Base-by-base conservation (phyloP, 2,329 filamentous ascomycete genomes). In the Akanthomyces lecanii region DNA sequence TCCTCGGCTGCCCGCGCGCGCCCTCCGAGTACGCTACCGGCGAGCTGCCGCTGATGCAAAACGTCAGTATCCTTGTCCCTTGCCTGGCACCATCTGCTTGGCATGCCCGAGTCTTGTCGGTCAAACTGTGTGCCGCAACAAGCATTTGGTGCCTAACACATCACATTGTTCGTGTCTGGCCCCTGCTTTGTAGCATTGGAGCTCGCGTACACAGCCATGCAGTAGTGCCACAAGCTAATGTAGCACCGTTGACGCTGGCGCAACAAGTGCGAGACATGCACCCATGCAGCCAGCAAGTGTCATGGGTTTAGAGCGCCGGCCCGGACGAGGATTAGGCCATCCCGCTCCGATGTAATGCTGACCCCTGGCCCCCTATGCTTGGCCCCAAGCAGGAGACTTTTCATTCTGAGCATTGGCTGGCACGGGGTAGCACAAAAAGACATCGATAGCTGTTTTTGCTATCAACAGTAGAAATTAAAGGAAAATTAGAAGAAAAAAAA, bases 151-250 rank as follows among this genome's bases (percentile, higher is more conserved):
- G 21, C 36, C 10, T n/a, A 25, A 18, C 30, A 36, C 28, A 33
- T 11, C 16, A 16, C 36, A 42, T 51, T 30, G 11, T 51, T n/a
- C 16, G 30, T 51, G 45, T 42, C 16, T 25, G 42, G 12, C 25
- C 53, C 53, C 53, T 44, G 38, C 56, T 38, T 18, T 21, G 33
- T 38, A 42, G 14, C 36, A 14, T 51, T 40, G 56, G 11, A 28
- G 23, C 33, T 51, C 57, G 47, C 36, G 8, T 60, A 51, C 45
- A 51, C 42, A 21, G 23, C 50, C 21, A 54, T 53, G 59, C 50
- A 61, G 48, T 53, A 62, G 59, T 47, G 59, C 52, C 44, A 11
- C 38, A 45, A 55, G 60, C 60, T 56, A 62, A 62, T 56, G 60
- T 62, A 56, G 52, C 61, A 56, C 61, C 61, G 52, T 62, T 62